phyloP scores from a whole-genome alignment of 495 filamentous ascomycete species.

The Trichodelitschia bisporula region DNA sequence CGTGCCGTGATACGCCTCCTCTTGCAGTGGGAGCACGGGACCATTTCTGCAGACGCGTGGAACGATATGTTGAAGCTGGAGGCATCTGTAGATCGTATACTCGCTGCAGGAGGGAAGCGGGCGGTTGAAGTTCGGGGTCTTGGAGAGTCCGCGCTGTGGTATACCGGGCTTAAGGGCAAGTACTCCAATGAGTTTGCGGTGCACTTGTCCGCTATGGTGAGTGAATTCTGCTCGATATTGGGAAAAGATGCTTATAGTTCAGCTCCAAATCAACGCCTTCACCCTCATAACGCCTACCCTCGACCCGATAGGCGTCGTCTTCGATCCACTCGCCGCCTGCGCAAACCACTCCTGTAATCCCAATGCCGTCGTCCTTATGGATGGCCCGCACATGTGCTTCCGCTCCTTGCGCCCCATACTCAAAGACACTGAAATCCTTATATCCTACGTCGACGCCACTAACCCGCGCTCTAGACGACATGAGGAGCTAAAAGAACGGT shows the following conservation, averaged over 20 bases:
- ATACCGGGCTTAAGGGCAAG: no score
- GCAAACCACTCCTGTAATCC: constrained; percentile 52
- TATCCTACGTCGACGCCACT: constrained; percentile 43
- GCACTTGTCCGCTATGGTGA: constrained; percentile 1
- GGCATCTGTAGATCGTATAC: background rate
- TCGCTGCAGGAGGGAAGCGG: background rate
- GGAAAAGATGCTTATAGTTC: background rate
- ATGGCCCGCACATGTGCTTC: constrained; percentile 20
- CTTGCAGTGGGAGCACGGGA: constrained; percentile 5
- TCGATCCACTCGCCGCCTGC: constrained; percentile 30
- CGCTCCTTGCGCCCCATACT: constrained; percentile 22
- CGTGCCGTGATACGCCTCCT: constrained; percentile 30
- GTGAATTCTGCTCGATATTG: no score
- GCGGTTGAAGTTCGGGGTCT: background rate
- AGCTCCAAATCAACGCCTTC: constrained; percentile 32
- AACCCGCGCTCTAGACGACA: constrained; percentile 23
- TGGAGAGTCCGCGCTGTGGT: background rate
- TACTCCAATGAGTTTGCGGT: constrained; percentile 6
- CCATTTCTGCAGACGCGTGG: background rate
- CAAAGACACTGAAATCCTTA: constrained; percentile 34
- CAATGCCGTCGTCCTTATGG: constrained; percentile 39
- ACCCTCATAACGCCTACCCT: constrained; percentile 32
- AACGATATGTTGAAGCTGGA: background rate
- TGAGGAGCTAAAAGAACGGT: constrained; percentile 26
- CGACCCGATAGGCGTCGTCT: constrained; percentile 33